phyloP scores from a whole-genome alignment of 108 stramenopile genomes.

The Discostella stelligeroides region DNA sequence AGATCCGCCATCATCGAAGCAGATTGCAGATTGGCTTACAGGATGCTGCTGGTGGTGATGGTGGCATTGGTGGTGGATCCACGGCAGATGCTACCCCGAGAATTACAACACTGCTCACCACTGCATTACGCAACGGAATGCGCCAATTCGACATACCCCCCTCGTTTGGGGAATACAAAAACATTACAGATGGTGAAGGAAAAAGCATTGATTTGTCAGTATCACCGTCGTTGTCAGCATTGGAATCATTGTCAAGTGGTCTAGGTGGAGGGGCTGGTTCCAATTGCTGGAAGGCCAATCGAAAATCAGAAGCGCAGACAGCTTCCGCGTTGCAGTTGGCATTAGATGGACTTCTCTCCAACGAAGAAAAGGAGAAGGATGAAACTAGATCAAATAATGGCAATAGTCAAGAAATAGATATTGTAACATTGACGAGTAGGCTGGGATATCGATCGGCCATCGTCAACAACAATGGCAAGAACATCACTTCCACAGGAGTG shows the following conservation, averaged over 20 bases:
- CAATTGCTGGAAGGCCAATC: slow-evolving; percentile 38
- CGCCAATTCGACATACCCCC: neutral
- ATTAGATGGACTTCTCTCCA: slow-evolving; percentile 13
- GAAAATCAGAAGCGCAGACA: slow-evolving; percentile 13
- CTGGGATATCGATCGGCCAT: slow-evolving; percentile 70
- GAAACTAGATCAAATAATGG: too few species aligned
- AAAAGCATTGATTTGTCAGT: too few species aligned
- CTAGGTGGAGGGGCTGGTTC: too few species aligned
- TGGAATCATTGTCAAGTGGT: too few species aligned
- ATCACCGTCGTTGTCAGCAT: neutral
- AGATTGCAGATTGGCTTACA: too few species aligned
- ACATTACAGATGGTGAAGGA: too few species aligned
- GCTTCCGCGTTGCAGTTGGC: slow-evolving; percentile 24
- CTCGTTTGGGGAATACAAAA: neutral
- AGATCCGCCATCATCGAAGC: too few species aligned
- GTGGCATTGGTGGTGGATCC: too few species aligned
- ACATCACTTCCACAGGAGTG: neutral
- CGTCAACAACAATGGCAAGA: neutral
- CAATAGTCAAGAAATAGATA: neutral
- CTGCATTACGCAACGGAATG: too few species aligned
- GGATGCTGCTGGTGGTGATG: too few species aligned
- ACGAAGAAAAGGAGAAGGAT: slow-evolving; percentile 25
- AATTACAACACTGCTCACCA: neutral
- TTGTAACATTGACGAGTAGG: slow-evolving; percentile 51
- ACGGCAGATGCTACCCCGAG: too few species aligned